Evolutionary conservation across 2,329 filamentous ascomycete genomes (phyloP), one percentile per base, ranked within the genome.

Genomic region (Stagonosporopsis rhizophila): DNA sequence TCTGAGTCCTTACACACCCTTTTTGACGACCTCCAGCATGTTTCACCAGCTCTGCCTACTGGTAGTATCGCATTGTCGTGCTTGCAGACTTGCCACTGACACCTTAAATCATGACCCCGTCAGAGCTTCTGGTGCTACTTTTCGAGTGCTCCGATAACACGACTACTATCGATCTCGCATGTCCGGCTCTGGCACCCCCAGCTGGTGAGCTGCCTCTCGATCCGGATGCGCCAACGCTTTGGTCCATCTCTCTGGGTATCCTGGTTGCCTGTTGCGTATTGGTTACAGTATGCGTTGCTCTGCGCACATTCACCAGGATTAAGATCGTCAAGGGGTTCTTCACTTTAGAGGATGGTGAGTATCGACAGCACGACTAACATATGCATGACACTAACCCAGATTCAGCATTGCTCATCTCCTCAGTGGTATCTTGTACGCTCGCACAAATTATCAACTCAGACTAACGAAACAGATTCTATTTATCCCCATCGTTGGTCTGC

Each of bases 111-210:
- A 53, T 46, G 50, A 46, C 44, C 15, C 35, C 37, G 3, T 3
- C 15, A 2, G 42, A 53, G 9, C 37, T 53, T 8, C 17, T 41
- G 11, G 8, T 35, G 3, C n/a, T 53, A 14, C 35, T 53, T 6
- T 19, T 25, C 14, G 25, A 52, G 12, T 45, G 49, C 35, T 28
- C 50, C 2, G 7, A 23, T 14, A 25, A 23, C n/a, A 44, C 39
- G 2, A 20, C n/a, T 9, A 30, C 35, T 5, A 34, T 51, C 8
- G 40, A 50, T 17, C 40, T 37, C 2, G 45, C 41, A 23, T 62
- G 60, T 40, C 60, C 60, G 20, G 57, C 45, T 27, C 35, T 58
- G n/a, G 19, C 39, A n/a, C 54, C 57, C 8, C 60, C 58, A 28
- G 20, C 37, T 3, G 58, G 58, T 35, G 20, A 58, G n/a, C 34